Evolutionary conservation across 768 basidiomycete genomes (phyloP), one percentile per base, ranked within the genome.

Genomic region (Ramaria sp.): DNA sequence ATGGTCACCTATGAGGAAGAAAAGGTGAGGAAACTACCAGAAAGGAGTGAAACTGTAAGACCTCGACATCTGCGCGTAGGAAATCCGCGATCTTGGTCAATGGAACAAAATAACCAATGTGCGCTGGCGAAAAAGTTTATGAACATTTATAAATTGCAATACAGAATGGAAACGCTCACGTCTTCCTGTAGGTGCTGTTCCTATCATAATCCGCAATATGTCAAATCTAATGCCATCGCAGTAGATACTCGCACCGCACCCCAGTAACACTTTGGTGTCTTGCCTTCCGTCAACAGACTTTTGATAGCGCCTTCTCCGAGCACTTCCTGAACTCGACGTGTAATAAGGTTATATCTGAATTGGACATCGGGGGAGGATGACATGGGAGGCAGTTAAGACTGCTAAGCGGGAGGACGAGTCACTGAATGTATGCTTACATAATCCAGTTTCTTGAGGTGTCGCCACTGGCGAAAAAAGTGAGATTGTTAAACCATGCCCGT

Each of bases 11-110:
- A 57, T 10, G 15, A 16, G 34, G 28, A 22, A 5, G 18, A 22
- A 32, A 38, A 55, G 47, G 20, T 42, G 38, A 24, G 56, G 16
- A 58, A 50, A 25, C 36, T 51, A 24, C 15, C 42, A 24, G 8
- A 20, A 9, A 16, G 45, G 8, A n/a, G n/a, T 52, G 57, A 41
- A 57, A 36, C 60, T 53, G 54, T 61, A 71, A 45, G 61, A 87
- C 87, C 67, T 90, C 84, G 2, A 93, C 92, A n/a, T 83, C 94
- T 0, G 94, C 95, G 39, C 81, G 77, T 42, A 98, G 70, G 69
- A 99, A 98, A 71, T 98, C 95, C 8, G 93, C 91, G 55, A 99
- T 89, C 74, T 99, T 99, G 22, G 81, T 83, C 57, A 98, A 71
- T 1, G 96, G 83, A 0, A 95, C 95, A 66, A 96, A 95, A 75